phyloP scores from a whole-genome alignment of 371 early-diverging fungal genomes.

The Circinella umbellata region DNA sequence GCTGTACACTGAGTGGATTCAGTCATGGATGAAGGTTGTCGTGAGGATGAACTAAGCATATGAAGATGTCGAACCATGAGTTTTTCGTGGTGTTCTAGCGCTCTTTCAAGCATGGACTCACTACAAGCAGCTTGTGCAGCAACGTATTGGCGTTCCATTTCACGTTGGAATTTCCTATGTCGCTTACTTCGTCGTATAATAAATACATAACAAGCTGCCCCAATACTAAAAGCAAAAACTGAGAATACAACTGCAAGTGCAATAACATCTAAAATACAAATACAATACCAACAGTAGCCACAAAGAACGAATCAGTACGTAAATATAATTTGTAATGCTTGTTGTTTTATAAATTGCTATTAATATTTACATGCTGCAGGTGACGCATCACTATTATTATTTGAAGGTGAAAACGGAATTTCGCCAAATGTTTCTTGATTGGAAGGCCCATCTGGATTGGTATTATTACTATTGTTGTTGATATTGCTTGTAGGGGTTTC shows the following conservation, averaged over 20 bases:
- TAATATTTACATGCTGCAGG: background rate
- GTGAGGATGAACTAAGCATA: background rate
- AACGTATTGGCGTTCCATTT: constrained; percentile 2
- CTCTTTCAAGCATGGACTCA: constrained; percentile 17
- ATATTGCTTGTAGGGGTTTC: too few relatives aligned
- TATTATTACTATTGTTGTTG: too few relatives aligned
- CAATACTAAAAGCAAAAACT: constrained; percentile 11
- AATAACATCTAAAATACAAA: constrained; percentile 11
- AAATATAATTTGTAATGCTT: too few relatives aligned
- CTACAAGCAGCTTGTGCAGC: constrained; percentile 13
- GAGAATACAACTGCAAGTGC: constrained; percentile 23
- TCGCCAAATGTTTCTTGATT: too few relatives aligned
- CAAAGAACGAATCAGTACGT: too few relatives aligned
- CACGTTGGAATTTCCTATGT: constrained; percentile 1
- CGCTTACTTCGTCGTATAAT: constrained; percentile 17
- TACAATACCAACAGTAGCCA: too few relatives aligned
- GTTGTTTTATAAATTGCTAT: background rate
- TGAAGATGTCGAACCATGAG: background rate
- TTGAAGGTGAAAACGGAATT: background rate
- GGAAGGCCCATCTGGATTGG: too few relatives aligned
- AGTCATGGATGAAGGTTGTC: background rate
- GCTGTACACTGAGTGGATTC: background rate
- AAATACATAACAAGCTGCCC: constrained; percentile 19
- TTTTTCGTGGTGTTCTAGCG: constrained; percentile 10
- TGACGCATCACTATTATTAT: background rate